Evolutionary conservation across 257 asterid genomes (phyloP), one percentile per base, ranked within the genome.

Genomic region (Fraxinus pennsylvanica): DNA sequence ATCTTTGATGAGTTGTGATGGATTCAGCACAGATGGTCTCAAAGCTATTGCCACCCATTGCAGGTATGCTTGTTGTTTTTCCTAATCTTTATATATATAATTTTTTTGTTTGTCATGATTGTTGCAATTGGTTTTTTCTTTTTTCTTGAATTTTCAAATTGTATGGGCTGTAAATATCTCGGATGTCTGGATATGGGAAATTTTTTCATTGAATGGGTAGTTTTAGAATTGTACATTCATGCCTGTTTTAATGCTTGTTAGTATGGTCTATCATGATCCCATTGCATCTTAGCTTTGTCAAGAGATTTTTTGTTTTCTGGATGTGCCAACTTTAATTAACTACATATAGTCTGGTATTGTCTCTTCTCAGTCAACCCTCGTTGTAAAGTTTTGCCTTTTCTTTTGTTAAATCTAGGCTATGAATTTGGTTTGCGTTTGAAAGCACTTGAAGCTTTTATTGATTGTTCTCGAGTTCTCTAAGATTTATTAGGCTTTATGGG

Each of bases 1-100:
- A 76, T 87, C 96, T 50, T 85, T 93, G 88, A 74, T 83, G 59
- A 91, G 96, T 63, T 93, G 98, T 71, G 98, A 93, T 82, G 98
- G 98, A 14, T 93, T 89, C 79, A 89, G 84, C 79, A 90, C 88
- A 25, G 82, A 83, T 71, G 98, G 98, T 76, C 92, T 93, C 80
- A 83, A 89, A 84, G 83, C 89, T 78, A 79, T 93, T 71, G 80
- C 95, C 65, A 82, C 90, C 77, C 83, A 90, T 84, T 93, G 98
- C 93, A 90, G 94, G 98, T 93, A 79, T 70, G 61, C 19, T 14
- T 30, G 14, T 27, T 14, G 15, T 63, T 63, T 27, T 22, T 9
- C 68, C 29, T 63, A 63, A 25, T 27, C 35, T 63, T 72, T 52
- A 70, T 33, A 74, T 27, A 4, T 35, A 32, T 59, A 4, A 21